Percentiles rank a stretch among this genome's conserved stretches.
These are phyloP conservation scores for Lumnitzera littorea DNA, from an alignment of 345 rosid genomes.

Conservation along the genomic window DNA sequence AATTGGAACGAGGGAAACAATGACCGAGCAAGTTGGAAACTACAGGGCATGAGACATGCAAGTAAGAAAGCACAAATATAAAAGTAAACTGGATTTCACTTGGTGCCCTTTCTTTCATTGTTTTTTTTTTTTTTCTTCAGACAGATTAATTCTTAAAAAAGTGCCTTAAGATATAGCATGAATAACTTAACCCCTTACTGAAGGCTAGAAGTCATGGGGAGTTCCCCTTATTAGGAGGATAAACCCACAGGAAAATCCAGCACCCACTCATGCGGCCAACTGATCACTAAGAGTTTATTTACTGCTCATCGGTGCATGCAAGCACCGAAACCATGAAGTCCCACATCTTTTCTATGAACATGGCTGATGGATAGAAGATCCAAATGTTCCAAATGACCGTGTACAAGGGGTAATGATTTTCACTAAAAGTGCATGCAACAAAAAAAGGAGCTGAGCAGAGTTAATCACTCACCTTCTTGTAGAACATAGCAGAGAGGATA, in stretches of 20 bases:
- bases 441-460: neutral
- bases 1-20: constrained; percentile 78
- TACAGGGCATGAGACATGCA: constrained; percentile 14
- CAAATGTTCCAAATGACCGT: too few species aligned
- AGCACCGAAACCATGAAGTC: too few species aligned
- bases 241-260: too few species aligned
- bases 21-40: constrained; percentile 86
- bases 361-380: too few species aligned
- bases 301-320: too few species aligned
- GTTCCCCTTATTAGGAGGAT: neutral
- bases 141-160: too few species aligned
- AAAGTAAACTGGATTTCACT: neutral
- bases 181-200: neutral
- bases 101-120: neutral
- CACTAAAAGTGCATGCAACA: neutral
- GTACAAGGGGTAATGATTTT: neutral
- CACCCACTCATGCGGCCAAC: too few species aligned
- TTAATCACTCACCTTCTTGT: constrained; percentile 58
- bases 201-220: neutral
- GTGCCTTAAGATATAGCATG: too few species aligned
- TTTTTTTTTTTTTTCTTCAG: neutral
- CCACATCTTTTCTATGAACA: too few species aligned
- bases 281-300: too few species aligned
- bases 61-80: neutral
- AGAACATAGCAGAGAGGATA: constrained; percentile 85